phyloP scores from a whole-genome alignment of 768 basidiomycete genomes.

The Kwoniella pini region DNA sequence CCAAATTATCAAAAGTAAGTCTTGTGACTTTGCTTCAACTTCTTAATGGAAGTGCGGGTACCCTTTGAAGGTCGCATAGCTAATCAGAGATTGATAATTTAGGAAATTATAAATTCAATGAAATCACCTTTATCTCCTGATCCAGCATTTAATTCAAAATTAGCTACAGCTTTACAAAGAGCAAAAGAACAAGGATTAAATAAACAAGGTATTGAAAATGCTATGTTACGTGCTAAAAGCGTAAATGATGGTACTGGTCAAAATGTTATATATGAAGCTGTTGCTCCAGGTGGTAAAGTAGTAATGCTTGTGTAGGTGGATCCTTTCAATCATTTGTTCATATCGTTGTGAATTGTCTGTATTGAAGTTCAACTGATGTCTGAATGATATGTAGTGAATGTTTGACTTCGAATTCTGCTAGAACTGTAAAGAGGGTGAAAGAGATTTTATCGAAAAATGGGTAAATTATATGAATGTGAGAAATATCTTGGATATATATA shows the following conservation, averaged over 20 bases:
- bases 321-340: background rate
- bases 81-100: background rate
- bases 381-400: no score
- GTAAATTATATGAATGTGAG: conserved; percentile 17
- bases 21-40: background rate
- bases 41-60: no score
- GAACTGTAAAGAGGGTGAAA: conserved; percentile 41
- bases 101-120: conserved; percentile 48
- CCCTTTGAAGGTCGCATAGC: no score
- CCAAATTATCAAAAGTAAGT: conserved; percentile 42
- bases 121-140: conserved; percentile 43
- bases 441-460: conserved; percentile 43
- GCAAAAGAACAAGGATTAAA: conserved; percentile 46
- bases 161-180: conserved; percentile 41
- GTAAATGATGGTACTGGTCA: conserved; percentile 44
- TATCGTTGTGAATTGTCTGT: no score
- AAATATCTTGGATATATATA: no score
- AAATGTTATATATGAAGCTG: conserved; percentile 47
- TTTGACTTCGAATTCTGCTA: conserved; percentile 43
- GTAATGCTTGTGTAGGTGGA: conserved; percentile 51
- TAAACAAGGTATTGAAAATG: conserved; percentile 44
- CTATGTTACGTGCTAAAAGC: conserved; percentile 34
- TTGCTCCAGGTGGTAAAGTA: conserved; percentile 47
- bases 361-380: no score
- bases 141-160: conserved; percentile 38